Percentiles rank a stretch among this genome's conserved stretches.
Conservation (phyloP, 2,329 filamentous ascomycete species). For the Cytospora piceae region DNA sequence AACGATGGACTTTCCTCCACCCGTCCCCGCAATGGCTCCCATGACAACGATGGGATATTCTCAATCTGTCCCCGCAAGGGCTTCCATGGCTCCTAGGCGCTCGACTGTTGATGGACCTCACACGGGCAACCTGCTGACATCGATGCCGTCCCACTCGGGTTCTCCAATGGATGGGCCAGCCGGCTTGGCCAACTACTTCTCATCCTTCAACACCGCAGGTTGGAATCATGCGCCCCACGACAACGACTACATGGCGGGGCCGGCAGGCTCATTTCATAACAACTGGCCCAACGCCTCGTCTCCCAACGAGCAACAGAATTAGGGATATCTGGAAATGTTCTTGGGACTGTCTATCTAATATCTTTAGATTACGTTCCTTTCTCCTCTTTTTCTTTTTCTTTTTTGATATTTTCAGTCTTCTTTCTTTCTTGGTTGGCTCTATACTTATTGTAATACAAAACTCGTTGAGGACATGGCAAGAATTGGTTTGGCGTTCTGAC, state of each 20-base stretch:
- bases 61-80: neutral
- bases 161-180: conserved; percentile 19
- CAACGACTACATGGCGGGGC: conserved; percentile 16
- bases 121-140: conserved; percentile 2
- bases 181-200: conserved; percentile 22
- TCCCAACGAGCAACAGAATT: neutral
- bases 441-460: neutral
- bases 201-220: conserved; percentile 17
- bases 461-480: neutral
- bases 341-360: neutral
- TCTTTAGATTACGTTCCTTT: neutral
- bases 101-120: neutral
- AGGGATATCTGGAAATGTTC: neutral
- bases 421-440: neutral
- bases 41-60: neutral
- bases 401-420: neutral
- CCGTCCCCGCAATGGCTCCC: neutral
- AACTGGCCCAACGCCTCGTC: conserved; percentile 23
- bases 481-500: conserved; percentile 20
- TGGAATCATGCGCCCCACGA: conserved; percentile 20
- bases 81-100: neutral
- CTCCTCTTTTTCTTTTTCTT: neutral
- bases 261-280: conserved; percentile 18
- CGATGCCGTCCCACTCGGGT: conserved; percentile 19
- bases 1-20: conserved; percentile 3